phyloP scores from a whole-genome alignment of 306 rosid species.

The Vigna trinervia region DNA sequence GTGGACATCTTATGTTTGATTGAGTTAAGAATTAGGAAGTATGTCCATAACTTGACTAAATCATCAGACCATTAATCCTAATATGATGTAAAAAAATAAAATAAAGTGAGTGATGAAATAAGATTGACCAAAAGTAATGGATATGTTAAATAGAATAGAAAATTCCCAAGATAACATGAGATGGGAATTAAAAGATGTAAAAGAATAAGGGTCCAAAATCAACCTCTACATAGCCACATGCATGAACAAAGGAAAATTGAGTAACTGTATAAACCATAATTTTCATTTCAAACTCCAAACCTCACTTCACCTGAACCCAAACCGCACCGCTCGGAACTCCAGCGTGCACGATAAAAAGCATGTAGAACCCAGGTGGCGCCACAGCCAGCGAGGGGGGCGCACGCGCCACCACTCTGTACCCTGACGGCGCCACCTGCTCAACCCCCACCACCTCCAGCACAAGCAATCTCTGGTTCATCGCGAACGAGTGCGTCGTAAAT shows the following conservation, averaged over 20 bases:
- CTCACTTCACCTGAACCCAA: slow-evolving; percentile 68
- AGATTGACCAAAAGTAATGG: slow-evolving; percentile 23
- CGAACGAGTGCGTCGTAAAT: slow-evolving; percentile 75
- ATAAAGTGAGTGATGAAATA: not conserved
- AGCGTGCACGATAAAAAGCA: slow-evolving; percentile 68
- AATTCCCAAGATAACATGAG: no score
- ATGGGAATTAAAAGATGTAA: no score
- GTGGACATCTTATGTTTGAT: no score
- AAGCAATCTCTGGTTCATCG: slow-evolving; percentile 72
- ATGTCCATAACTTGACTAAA: no score
- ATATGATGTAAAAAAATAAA: no score
- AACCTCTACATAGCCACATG: not conserved
- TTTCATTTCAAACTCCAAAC: not conserved
- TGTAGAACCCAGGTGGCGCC: slow-evolving; percentile 79
- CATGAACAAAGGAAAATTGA: not conserved
- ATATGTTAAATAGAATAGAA: slow-evolving; percentile 31
- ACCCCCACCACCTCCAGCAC: slow-evolving; percentile 45
- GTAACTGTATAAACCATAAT: no score
- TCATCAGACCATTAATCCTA: no score
- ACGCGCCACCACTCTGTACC: slow-evolving; percentile 52
- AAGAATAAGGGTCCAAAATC: no score
- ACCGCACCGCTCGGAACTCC: slow-evolving; percentile 66
- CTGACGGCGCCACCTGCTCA: slow-evolving; percentile 27
- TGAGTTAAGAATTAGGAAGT: no score
- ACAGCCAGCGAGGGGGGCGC: slow-evolving; percentile 57